Base-by-base conservation (phyloP, 1,284 basidiomycete genomes). In the Stygiomarasmius scandens region DNA sequence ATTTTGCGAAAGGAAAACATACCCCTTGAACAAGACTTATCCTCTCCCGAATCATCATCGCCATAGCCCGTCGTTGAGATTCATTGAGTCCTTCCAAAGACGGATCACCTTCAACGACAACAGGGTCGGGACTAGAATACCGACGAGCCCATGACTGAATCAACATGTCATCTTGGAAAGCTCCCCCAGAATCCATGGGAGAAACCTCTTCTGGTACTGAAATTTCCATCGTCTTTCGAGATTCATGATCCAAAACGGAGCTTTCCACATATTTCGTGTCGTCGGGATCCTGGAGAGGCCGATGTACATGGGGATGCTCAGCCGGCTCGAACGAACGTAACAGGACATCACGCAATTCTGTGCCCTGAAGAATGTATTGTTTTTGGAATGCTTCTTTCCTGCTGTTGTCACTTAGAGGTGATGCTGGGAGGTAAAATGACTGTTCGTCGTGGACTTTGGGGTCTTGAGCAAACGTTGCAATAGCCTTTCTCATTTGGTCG, bases 11-110 rank as follows among this genome's bases (percentile, higher is more conserved):
- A n/a, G n/a, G n/a, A n/a, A n/a, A n/a, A n/a, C n/a, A n/a, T 70
- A 93, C 92, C 14, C 95, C 95, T 74, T 97, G 95, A 20, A 97
- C 85, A 22, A 97, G 77, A 67, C 89, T 91, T 36, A 94, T 72
- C 29, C 86, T 77, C 64, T 94, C 82, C 5, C 86, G 84, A 46
- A 97, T 80, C 90, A 96, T 96, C 75, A 87, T 83, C 1, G 94
- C 95, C 49, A 96, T 85, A 0, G 95, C 95, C 55, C 85, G 78
- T 54, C 84, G 81, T 71, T 98, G 95, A n/a, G 88, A 90, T 10
- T 72, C 67, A 67, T 96, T 97, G 62, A 97, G 71, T 0, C 78
- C 78, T 0, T 68, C 61, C 1, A 96, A 70, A 1, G 79, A 71
- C 0, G 95, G 95, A 72, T 97, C 95, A 6, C 93, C 93, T 56